Evolutionary conservation across 83 land plant species (phyloP).

Genomic region (Picea abies): DNA sequence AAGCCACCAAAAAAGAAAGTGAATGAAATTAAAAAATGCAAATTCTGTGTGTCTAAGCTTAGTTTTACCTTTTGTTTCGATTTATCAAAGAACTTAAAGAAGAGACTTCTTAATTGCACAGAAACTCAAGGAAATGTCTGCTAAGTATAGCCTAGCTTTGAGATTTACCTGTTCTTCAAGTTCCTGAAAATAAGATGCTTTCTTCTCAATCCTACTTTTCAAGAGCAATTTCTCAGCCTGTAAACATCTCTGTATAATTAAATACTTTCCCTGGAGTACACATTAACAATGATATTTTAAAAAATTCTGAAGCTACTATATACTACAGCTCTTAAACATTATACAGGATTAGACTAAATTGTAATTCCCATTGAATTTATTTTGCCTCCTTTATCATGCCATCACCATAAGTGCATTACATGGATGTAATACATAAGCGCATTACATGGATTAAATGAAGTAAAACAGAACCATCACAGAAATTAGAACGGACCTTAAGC

Average conservation of each 20-base stretch:
- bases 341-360: neutral
- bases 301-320: neutral
- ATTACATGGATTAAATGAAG: slow-evolving; percentile 1
- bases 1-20: slow-evolving; percentile 5
- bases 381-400: neutral
- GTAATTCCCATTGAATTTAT: neutral
- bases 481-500: slow-evolving; percentile 55
- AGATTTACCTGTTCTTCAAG: slow-evolving; percentile 76
- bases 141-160: neutral
- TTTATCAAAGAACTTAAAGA: neutral
- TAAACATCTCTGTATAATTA: slow-evolving; percentile 2
- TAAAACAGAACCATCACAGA: neutral
- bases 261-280: neutral
- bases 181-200: slow-evolving; percentile 72
- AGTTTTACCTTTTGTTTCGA: neutral
- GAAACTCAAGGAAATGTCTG: neutral
- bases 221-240: slow-evolving; percentile 67
- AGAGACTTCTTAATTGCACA: neutral
- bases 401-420: neutral
- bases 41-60: neutral
- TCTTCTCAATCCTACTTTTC: slow-evolving; percentile 78
- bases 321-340: neutral
- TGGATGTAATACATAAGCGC: neutral
- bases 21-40: neutral
- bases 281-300: neutral